phyloP scores from a whole-genome alignment of 140 eudicot species.

The Bidens hawaiensis region DNA sequence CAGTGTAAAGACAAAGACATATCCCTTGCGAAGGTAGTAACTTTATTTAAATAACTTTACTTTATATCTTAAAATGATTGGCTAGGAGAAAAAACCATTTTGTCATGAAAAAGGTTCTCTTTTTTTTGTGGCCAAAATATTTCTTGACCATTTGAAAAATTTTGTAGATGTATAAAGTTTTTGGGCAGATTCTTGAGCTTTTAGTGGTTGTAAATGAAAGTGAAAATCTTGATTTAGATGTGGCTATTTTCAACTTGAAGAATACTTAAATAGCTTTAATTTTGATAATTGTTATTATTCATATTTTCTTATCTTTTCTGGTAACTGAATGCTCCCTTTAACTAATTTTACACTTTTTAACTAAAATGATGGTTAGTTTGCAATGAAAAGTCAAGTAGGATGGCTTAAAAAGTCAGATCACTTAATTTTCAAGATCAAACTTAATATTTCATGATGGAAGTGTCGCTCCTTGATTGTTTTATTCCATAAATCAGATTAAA shows the following conservation, averaged over 20 bases:
- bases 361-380: slow-evolving; percentile 10
- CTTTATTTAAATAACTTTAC: slow-evolving; percentile 9
- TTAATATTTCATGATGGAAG: neutral
- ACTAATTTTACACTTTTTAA: slow-evolving; percentile 30
- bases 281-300: slow-evolving; percentile 11
- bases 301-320: slow-evolving; percentile 17
- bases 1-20: too few relatives aligned
- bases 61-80: slow-evolving; percentile 26
- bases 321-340: slow-evolving; percentile 19
- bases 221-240: neutral
- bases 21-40: too few relatives aligned
- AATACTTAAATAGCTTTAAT: neutral
- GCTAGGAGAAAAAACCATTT: slow-evolving; percentile 24
- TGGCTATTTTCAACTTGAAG: too few relatives aligned
- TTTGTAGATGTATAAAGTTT: neutral
- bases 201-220: neutral
- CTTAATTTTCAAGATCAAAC: neutral
- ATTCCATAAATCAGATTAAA: neutral
- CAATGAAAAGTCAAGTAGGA: neutral
- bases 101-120: slow-evolving; percentile 8
- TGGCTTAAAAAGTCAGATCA: too few relatives aligned
- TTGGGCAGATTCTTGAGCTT: neutral
- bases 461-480: neutral
- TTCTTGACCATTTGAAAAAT: slow-evolving; percentile 12
- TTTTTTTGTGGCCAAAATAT: slow-evolving; percentile 22